Base-by-base conservation (phyloP, 768 basidiomycete species). In the Lentinus brumalis region DNA sequence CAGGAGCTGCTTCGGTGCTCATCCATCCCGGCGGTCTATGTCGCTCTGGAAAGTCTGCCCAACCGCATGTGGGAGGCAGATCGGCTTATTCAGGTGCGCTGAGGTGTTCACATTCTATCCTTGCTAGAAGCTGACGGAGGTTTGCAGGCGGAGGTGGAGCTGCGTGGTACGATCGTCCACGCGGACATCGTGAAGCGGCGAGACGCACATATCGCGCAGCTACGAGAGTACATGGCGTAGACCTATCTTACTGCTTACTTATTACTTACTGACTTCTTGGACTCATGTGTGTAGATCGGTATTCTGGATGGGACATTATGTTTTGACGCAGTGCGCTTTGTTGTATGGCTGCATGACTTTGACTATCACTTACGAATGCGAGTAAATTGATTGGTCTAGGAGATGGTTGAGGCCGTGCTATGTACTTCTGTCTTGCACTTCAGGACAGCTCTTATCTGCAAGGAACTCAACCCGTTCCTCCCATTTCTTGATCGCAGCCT, bases 51-150 rank as follows among this genome's bases (percentile, higher is more conserved):
- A 72, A 91, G 89, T 67, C 76, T 97, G 62, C 96, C 97, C 1
- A 94, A 92, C 12, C 81, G 94, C 60, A 88, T 96, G 84, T 98
- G 96, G 92, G 87, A 94, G 63, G 87, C 93, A 0, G 95, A 96
- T 71, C 91, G 88, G 71, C 78, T 99, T 2, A 78, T 98, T 39
- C 91, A 92, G 82, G 96, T 96, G 2, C 16, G 49, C 30, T 53
- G 12, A 11, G 18, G 16, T 26, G 21, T 50, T 9, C 12, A 4
- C 29, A 9, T 39, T 14, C 29, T n/a, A 7, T 18, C 30, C 18
- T 9, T 9, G 30, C 11, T 44, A 4, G 7, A 16, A 16, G n/a
- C 54, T 42, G 18, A 49, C 26, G 14, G 9, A 18, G 41, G 9
- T 31, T 11, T 39, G 6, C 57, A 72, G 71, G 53, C 56, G 16